Percentiles rank a stretch among this genome's conserved stretches.
Evolutionary conservation across 306 rosid genomes (phyloP).

Genomic region (Cyamopsis tetragonoloba): DNA sequence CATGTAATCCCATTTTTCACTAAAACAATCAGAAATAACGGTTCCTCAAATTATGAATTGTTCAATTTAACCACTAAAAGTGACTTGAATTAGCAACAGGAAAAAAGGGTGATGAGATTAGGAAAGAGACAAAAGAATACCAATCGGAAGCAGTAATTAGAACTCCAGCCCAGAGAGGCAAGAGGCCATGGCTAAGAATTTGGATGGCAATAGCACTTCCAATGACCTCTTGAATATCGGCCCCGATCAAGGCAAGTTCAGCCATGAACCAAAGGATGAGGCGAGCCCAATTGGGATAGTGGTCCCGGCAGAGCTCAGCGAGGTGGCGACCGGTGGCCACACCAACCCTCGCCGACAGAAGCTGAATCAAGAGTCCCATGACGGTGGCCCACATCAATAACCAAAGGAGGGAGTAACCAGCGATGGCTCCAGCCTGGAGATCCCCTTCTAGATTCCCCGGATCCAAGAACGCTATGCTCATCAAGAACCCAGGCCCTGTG

Average conservation of each 20-base stretch:
- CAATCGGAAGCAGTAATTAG: constrained; percentile 84
- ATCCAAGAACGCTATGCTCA: constrained; percentile 93
- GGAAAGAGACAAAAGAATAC: constrained; percentile 15
- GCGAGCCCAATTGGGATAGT: constrained; percentile 74
- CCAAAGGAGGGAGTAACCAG: constrained; percentile 81
- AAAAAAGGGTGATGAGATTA: too few relatives aligned
- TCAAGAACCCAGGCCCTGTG: constrained; percentile 83
- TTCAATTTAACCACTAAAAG: too few relatives aligned
- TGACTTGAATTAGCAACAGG: too few relatives aligned
- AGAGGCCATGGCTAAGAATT: constrained; percentile 65
- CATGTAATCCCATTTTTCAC: not conserved
- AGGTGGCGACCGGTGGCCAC: constrained; percentile 81
- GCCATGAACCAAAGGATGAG: constrained; percentile 79
- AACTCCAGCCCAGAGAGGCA: constrained; percentile 88
- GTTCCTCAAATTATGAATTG: not conserved
- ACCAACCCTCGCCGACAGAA: constrained; percentile 61
- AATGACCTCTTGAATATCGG: constrained; percentile 91
- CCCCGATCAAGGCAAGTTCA: constrained; percentile 87
- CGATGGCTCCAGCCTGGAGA: constrained; percentile 86
- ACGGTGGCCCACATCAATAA: constrained; percentile 80
- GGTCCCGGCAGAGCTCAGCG: constrained; percentile 81
- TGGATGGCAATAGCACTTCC: constrained; percentile 92
- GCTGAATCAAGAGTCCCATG: constrained; percentile 79
- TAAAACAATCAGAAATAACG: not conserved
- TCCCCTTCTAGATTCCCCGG: constrained; percentile 91